A percentile compares a stretch with the other conserved stretches of the same genome.
Evolutionary conservation across 2,329 filamentous ascomycete genomes (phyloP).

Genomic region (Sarocladium strictum): DNA sequence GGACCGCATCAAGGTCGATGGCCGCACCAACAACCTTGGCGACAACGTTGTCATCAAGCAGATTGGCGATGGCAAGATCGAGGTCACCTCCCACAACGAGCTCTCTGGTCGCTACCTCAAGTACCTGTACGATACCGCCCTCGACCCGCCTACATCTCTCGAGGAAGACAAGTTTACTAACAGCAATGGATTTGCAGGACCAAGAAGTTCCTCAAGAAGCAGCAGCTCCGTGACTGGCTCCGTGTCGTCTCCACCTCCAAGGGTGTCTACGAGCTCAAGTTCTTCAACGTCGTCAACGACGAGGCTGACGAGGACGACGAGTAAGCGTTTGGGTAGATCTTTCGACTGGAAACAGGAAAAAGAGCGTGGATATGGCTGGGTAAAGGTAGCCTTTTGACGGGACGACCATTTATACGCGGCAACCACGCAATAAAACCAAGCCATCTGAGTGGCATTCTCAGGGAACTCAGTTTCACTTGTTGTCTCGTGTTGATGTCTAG

Average conservation of each 20-base stretch:
- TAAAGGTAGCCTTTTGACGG: not conserved
- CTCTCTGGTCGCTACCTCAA: slow-evolving; percentile 99
- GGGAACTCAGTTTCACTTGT: slow-evolving; percentile 5
- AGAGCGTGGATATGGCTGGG: not conserved
- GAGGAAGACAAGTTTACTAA: not conserved
- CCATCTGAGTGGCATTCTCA: slow-evolving; percentile 12
- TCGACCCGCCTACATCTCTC: not conserved
- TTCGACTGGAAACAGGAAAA: slow-evolving; percentile 6
- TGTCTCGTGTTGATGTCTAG: not conserved
- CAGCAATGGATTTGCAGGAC: slow-evolving; percentile 51
- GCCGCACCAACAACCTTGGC: slow-evolving; percentile 96
- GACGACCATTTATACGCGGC: not conserved
- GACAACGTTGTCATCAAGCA: slow-evolving; percentile 87
- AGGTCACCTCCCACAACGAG: slow-evolving; percentile 94
- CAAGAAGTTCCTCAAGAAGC: slow-evolving; percentile 99
- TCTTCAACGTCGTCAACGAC: slow-evolving; percentile 99
- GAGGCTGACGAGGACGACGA: slow-evolving; percentile 97
- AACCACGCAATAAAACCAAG: slow-evolving; percentile 9
- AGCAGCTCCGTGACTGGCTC: slow-evolving; percentile 99
- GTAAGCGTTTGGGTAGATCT: slow-evolving; percentile 49
- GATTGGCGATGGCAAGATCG: slow-evolving; percentile 93
- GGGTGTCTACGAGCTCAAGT: slow-evolving; percentile 99
- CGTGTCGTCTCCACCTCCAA: slow-evolving; percentile 96
- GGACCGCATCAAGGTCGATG: slow-evolving; percentile 99
- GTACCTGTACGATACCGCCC: slow-evolving; percentile 72